Evolutionary conservation across 495 filamentous ascomycete species (phyloP), one percentile per base, ranked within the genome.

Genomic region (Staphylotrichum tortipilum): DNA sequence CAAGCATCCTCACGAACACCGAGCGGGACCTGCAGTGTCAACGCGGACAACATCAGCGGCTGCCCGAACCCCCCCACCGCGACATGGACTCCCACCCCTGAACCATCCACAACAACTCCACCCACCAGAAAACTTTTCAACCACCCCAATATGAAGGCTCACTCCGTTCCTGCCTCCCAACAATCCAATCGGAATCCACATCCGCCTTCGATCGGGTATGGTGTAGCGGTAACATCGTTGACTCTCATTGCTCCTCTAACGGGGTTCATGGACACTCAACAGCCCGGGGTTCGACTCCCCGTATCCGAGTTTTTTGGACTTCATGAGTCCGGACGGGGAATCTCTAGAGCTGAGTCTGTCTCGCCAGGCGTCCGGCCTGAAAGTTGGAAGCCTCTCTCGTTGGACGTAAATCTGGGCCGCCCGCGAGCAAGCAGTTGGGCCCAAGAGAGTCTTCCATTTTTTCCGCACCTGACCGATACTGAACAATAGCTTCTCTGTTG

Each of bases 261-360:
- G n/a, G n/a, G n/a, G n/a, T n/a, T n/a, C n/a, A n/a, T n/a, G n/a
- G n/a, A n/a, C n/a, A 45, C 44, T 47, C 44, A 47, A 38, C 44
- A 47, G 44, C 44, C 44, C 44, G n/a, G 44, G 44, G 44, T 47
- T 47, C 44, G 44, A 47, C 44, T 47, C 44, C 44, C 44, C 23
- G 44, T 38, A 47, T 47, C 44, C 44, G 44, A 49, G 26, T 28
- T 28, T 10, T 28, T 10, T 28, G 6, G 6, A 28, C 26, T 28
- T 10, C 26, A 10, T 10, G 14, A 14, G 26, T 28, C 6, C 14
- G 22, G 36, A n/a, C n/a, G n/a, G n/a, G n/a, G n/a, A n/a, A 5
- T 28, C 10, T 28, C 10, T 28, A 28, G 6, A 5, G 6, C 26
- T 28, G 10, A 28, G 26, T 28, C 6, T 7, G 6, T 28, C 26